phyloP scores from a whole-genome alignment of 1,139 yeast genomes.

The Spencermartinsiella ligniputridi region DNA sequence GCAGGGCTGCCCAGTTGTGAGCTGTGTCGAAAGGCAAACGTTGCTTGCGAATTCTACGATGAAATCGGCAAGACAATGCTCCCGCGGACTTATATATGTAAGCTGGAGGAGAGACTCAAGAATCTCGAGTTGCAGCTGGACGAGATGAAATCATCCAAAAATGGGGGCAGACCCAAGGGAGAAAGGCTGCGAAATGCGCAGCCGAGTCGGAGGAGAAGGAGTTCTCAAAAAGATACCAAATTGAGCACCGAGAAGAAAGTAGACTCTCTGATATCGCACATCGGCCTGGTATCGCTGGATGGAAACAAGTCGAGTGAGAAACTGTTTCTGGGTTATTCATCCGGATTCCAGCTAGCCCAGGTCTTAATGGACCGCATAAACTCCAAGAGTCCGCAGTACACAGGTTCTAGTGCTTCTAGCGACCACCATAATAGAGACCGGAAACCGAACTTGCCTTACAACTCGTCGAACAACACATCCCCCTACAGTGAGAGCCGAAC shows the following conservation, averaged over 20 bases:
- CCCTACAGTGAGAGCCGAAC: slow-evolving; percentile 2
- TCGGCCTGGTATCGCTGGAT: slow-evolving; percentile 8
- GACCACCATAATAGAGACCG: background rate
- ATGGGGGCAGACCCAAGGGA: background rate
- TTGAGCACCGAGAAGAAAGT: slow-evolving; percentile 9
- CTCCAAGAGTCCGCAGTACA: slow-evolving; percentile 1
- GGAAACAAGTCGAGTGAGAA: slow-evolving; percentile 6
- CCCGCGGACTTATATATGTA: slow-evolving; percentile 7
- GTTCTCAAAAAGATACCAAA: background rate
- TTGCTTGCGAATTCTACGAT: slow-evolving; percentile 10
- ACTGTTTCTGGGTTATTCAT: slow-evolving; percentile 9
- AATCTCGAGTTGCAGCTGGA: slow-evolving; percentile 2
- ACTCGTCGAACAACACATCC: background rate
- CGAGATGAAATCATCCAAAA: background rate
- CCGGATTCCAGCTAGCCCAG: slow-evolving; percentile 11
- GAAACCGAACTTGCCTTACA: background rate
- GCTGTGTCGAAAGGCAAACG: slow-evolving; percentile 6
- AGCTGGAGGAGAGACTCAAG: slow-evolving; percentile 7
- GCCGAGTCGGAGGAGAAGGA: background rate
- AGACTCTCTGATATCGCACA: slow-evolving; percentile 8
- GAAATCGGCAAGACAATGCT: slow-evolving; percentile 4
- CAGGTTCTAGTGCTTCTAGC: background rate
- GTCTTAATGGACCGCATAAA: slow-evolving; percentile 10
- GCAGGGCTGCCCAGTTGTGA: slow-evolving; percentile 9
- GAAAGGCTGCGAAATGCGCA: background rate